phyloP scores from a whole-genome alignment of 306 rosid species.

The peach (Prunus persica) region DNA sequence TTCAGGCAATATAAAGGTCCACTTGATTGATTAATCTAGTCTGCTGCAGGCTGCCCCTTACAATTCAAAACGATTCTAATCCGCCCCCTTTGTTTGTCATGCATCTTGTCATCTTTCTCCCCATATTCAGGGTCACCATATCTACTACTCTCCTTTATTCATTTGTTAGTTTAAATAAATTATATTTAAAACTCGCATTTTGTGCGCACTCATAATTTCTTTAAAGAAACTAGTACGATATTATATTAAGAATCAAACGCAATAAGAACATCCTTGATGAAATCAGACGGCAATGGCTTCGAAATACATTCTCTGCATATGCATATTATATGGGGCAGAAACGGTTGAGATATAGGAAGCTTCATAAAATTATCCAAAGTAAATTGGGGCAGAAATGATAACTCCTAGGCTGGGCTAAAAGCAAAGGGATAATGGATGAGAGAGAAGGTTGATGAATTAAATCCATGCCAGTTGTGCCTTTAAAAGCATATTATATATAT shows the following conservation, averaged over 20 bases:
- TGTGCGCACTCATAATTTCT: too few relatives aligned
- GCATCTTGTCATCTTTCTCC: conserved; percentile 5
- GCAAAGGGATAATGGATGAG: conserved; percentile 29
- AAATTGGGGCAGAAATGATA: conserved; percentile 32
- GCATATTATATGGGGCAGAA: background rate
- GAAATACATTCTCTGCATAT: too few relatives aligned
- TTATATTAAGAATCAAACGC: too few relatives aligned
- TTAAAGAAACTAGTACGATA: too few relatives aligned
- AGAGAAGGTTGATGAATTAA: conserved; percentile 11
- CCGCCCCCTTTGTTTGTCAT: background rate
- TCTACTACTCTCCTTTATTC: too few relatives aligned
- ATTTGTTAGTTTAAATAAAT: too few relatives aligned
- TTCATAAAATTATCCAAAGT: background rate
- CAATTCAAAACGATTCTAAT: background rate
- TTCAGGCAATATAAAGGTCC: background rate
- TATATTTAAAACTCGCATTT: too few relatives aligned
- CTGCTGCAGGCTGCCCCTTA: conserved; percentile 1
- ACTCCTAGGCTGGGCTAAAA: conserved; percentile 23
- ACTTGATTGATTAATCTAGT: background rate
- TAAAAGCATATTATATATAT: conserved; percentile 14
- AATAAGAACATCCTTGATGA: too few relatives aligned
- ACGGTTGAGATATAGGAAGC: conserved; percentile 11
- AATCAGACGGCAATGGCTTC: too few relatives aligned
- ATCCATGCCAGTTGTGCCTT: background rate
- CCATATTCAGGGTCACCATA: too few relatives aligned